Conservation (phyloP, 148 eudicot species). For the Rhododendron ferrugineum region DNA sequence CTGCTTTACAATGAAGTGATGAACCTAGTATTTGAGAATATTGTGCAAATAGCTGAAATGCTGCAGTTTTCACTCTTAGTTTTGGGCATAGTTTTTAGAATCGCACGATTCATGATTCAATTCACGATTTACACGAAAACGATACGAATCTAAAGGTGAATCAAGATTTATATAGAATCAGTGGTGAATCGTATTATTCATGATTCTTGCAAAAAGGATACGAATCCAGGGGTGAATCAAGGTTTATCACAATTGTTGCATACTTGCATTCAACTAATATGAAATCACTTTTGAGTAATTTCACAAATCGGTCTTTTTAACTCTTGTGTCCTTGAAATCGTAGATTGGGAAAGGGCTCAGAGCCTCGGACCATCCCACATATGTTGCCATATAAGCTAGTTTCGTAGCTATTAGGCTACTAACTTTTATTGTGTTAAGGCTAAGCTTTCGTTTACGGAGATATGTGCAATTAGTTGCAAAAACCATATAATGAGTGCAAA, state of each 20-base stretch:
- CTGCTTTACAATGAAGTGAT: neutral
- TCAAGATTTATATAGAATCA: too few species aligned
- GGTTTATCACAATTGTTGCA: neutral
- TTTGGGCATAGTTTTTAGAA: neutral
- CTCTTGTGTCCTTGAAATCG: neutral
- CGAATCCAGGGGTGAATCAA: neutral
- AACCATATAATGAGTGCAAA: neutral
- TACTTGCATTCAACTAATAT: neutral
- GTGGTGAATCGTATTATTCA: too few species aligned
- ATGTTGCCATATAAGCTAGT: neutral
- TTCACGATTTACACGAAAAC: too few species aligned
- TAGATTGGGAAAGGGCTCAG: neutral
- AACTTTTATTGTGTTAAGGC: neutral
- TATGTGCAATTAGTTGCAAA: neutral
- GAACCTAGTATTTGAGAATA: neutral
- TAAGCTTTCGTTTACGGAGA: neutral
- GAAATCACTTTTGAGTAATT: neutral
- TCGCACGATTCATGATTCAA: neutral
- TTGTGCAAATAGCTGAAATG: neutral
- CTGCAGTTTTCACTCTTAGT: neutral
- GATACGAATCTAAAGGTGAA: too few species aligned
- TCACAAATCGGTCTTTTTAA: too few species aligned
- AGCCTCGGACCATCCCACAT: neutral
- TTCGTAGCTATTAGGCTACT: neutral
- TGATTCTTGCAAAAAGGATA: neutral